Conservation (phyloP, 2,329 filamentous ascomycete genomes). For the Aureobasidium sp. region DNA sequence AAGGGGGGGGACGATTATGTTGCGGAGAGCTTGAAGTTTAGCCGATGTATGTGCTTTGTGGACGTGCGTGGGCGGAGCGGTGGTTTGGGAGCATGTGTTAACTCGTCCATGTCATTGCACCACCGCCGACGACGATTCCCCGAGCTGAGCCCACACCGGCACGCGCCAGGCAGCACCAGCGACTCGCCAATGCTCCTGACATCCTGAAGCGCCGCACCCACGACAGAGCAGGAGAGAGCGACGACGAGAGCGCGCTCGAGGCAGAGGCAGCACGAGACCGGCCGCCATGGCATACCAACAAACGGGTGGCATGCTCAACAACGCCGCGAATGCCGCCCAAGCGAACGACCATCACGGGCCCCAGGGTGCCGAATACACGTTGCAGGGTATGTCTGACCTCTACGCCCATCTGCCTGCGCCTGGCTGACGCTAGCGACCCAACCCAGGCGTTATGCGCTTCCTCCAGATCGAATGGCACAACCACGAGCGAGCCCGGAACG, state of each 20-base stretch:
- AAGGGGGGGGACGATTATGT: not conserved
- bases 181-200: slow-evolving; percentile 1
- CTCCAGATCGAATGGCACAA: slow-evolving; percentile 98
- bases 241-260: not conserved
- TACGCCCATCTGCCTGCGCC: not conserved
- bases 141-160: not conserved
- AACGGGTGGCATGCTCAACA: slow-evolving; percentile 47
- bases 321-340: slow-evolving; percentile 43
- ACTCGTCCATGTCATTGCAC: slow-evolving; percentile 5
- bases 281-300: slow-evolving; percentile 61
- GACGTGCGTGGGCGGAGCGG: not conserved
- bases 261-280: slow-evolving; percentile 5
- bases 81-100: slow-evolving; percentile 6
- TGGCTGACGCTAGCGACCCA: slow-evolving; percentile 29
- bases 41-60: slow-evolving; percentile 1
- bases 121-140: not conserved
- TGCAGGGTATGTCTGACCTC: slow-evolving; percentile 48
- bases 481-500: slow-evolving; percentile 93
- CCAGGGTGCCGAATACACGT: slow-evolving; percentile 61
- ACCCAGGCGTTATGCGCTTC: slow-evolving; percentile 91
- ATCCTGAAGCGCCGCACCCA: not conserved
- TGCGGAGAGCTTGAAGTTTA: not conserved
- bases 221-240: not conserved
- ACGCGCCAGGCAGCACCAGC: not conserved
- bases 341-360: slow-evolving; percentile 41